Conservation (phyloP, 2,329 filamentous ascomycete species). For the Hymenoscyphus repandus region DNA sequence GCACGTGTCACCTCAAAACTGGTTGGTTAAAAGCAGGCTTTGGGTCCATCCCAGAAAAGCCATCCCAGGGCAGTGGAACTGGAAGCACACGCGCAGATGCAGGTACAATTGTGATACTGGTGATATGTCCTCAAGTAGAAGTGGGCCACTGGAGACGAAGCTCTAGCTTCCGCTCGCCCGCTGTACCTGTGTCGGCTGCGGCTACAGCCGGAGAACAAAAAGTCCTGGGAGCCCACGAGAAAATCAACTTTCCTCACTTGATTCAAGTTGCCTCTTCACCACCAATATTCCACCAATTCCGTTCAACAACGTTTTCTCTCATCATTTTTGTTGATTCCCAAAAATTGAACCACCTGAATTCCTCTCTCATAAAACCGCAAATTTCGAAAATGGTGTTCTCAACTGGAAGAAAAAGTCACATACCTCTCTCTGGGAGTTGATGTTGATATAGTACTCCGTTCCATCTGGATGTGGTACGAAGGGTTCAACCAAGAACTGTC, state of each 20-base stretch:
- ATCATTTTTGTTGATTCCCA: neutral
- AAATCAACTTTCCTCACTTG: conserved; percentile 6
- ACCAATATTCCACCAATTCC: neutral
- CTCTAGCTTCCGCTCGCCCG: conserved; percentile 30
- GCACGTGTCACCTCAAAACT: conserved; percentile 14
- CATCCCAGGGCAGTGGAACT: neutral
- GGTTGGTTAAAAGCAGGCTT: neutral
- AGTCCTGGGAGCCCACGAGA: conserved; percentile 19
- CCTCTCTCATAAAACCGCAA: no score
- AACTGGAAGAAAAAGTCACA: conserved; percentile 40
- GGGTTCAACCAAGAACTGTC: conserved; percentile 96
- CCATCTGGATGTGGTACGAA: conserved; percentile 93
- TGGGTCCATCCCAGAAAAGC: neutral
- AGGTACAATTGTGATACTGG: conserved; percentile 18
- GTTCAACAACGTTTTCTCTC: no score
- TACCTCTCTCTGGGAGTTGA: conserved; percentile 99
- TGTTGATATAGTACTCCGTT: conserved; percentile 99
- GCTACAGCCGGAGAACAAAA: conserved; percentile 19
- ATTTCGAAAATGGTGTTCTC: neutral
- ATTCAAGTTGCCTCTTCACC: neutral
- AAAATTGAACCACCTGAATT: neutral
- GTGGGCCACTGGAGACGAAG: conserved; percentile 20
- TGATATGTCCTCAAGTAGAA: conserved; percentile 15
- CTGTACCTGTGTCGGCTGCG: conserved; percentile 14
- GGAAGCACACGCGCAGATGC: conserved; percentile 14